A percentile compares a stretch with the other conserved stretches of the same genome.
phyloP scores from a whole-genome alignment of 805 yeast species.

The Candida odintsovae region DNA sequence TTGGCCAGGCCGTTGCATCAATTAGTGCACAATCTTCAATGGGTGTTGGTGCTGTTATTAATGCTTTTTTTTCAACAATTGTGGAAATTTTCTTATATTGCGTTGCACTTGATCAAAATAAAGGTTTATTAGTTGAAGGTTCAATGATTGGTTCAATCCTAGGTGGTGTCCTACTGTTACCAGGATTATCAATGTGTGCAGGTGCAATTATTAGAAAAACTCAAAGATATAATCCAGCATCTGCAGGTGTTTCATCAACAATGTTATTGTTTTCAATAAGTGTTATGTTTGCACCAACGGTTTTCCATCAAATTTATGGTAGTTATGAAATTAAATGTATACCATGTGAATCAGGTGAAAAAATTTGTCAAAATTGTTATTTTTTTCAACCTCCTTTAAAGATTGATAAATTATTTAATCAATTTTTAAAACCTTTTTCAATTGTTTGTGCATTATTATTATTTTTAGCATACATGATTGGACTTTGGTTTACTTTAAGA shows the following conservation, averaged over 20 bases:
- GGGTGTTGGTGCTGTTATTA: constrained; percentile 98
- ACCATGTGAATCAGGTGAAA: constrained; percentile 35
- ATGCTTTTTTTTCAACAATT: constrained; percentile 94
- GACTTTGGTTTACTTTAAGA: constrained; percentile 86
- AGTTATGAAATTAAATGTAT: constrained; percentile 72
- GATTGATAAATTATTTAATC: constrained; percentile 58
- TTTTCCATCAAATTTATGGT: constrained; percentile 86
- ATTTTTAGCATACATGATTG: constrained; percentile 80
- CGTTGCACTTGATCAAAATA: constrained; percentile 80
- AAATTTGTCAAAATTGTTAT: constrained; percentile 64
- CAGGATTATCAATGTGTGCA: constrained; percentile 96
- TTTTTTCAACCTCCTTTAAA: constrained; percentile 73
- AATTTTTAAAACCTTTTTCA: constrained; percentile 77
- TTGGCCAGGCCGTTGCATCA: constrained; percentile 99
- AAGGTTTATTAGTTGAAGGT: constrained; percentile 91
- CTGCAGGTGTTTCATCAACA: constrained; percentile 96
- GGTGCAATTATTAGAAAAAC: constrained; percentile 92
- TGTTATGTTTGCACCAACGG: constrained; percentile 89
- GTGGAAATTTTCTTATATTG: constrained; percentile 91
- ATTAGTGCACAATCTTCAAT: constrained; percentile 97
- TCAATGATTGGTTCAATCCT: constrained; percentile 89
- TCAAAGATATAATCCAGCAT: constrained; percentile 90
- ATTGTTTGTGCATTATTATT: constrained; percentile 73
- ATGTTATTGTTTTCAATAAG: constrained; percentile 88
- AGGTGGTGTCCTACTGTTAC: constrained; percentile 86